These are phyloP conservation scores for Phlebiopsis flavidoalba DNA, from an alignment of 768 basidiomycete genomes.

Conservation along the genomic window DNA sequence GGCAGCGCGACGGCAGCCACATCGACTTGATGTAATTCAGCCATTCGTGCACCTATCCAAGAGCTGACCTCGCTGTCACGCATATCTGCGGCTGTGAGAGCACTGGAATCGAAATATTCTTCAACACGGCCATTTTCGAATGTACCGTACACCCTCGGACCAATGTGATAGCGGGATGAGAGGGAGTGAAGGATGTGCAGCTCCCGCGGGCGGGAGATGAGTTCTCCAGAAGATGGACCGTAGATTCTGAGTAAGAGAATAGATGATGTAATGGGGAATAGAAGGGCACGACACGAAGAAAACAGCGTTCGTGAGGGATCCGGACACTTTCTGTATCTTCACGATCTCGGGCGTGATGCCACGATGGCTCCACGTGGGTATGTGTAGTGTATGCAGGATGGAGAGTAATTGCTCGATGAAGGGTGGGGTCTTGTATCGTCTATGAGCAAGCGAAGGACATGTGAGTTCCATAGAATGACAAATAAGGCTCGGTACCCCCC, in stretches of 20 bases:
- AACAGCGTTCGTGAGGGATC: constrained; percentile 92
- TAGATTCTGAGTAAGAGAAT: constrained; percentile 90
- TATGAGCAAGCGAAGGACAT: constrained; percentile 26
- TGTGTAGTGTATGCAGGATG: constrained; percentile 47
- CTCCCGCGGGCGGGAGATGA: constrained; percentile 87
- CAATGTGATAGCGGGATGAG: constrained; percentile 83
- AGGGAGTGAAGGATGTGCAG: constrained; percentile 86
- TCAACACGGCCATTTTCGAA: constrained; percentile 95
- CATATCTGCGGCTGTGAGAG: constrained; percentile 73
- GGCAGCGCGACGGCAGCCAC: constrained; percentile 56
- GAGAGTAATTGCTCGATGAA: constrained; percentile 56
- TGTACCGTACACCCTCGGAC: constrained; percentile 89
- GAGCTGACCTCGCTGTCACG: constrained; percentile 70
- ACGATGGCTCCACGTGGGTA: constrained; percentile 53
- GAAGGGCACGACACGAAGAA: constrained; percentile 86
- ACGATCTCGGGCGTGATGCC: constrained; percentile 45
- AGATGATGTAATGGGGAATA: constrained; percentile 37
- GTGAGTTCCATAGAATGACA: constrained; percentile 19
- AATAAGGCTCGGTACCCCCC: neutral
- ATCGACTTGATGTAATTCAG: constrained; percentile 92
- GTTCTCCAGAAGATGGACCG: constrained; percentile 76
- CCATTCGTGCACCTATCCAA: constrained; percentile 93
- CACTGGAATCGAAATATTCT: constrained; percentile 88
- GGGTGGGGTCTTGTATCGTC: constrained; percentile 55
- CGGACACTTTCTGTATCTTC: constrained; percentile 76